These are phyloP conservation scores for Gossypium laxum DNA, from an alignment of 441 rosid species.

Conservation along the genomic window DNA sequence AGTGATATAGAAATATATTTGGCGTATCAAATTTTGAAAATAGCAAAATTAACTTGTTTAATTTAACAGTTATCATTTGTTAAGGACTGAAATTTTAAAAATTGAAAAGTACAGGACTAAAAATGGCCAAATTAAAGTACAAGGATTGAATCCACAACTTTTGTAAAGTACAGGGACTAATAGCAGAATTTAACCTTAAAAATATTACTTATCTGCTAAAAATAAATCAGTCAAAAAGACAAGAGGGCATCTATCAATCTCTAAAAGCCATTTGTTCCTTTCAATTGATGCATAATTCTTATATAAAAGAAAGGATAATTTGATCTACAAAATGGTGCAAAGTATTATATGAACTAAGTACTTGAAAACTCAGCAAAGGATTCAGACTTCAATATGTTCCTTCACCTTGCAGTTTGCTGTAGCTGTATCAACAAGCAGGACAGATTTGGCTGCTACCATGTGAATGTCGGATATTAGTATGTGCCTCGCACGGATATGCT, in stretches of 20 bases:
- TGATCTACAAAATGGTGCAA: not conserved
- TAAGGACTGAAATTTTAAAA: too few relatives aligned
- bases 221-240: not conserved
- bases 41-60: too few relatives aligned
- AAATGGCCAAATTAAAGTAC: too few relatives aligned
- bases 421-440: not conserved
- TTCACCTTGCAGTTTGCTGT: conserved; percentile 1
- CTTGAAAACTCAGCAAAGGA: not conserved
- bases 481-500: not conserved
- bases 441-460: not conserved
- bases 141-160: too few relatives aligned
- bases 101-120: too few relatives aligned
- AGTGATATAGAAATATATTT: too few relatives aligned
- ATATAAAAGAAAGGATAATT: not conserved
- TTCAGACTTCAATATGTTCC: not conserved
- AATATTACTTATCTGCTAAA: not conserved
- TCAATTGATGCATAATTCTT: not conserved
- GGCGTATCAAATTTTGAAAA: too few relatives aligned
- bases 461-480: not conserved
- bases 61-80: too few relatives aligned
- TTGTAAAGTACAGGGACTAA: too few relatives aligned
- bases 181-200: not conserved
- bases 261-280: not conserved
- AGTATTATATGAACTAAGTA: not conserved
- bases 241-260: conserved; percentile 3